Evolutionary conservation across 2,329 filamentous ascomycete species (phyloP), one percentile per base, ranked within the genome.

Genomic region (Claviceps sp.): DNA sequence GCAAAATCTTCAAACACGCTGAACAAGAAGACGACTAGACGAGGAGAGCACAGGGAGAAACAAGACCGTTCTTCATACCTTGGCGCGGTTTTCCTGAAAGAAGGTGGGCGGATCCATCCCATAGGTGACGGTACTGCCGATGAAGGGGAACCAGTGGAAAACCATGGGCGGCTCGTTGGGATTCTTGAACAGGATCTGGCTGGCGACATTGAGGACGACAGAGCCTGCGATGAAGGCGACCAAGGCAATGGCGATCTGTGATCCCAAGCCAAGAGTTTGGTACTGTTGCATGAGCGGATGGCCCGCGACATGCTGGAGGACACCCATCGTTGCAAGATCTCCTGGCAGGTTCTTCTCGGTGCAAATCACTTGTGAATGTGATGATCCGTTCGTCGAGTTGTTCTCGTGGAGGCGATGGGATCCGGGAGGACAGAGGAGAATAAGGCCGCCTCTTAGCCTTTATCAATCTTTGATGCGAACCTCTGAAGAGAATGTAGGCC

Each of bases 61-160:
- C n/a, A 17, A 34, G 30, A 5, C 10, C 37, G 30, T 34, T 66
- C 70, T 55, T 62, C 71, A 56, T 62, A 89, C 87, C 83, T 94
- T 94, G 61, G 78, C 75, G 61, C 82, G 82, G 70, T 78, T 79
- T 65, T 75, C 82, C 78, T 60, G 75, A 73, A 96, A 95, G 77
- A 96, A 97, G 50, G 74, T 76, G 63, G 88, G 90, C 16, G 91
- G 91, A 64, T 97, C 89, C 70, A 96, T 96, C 68, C 91, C 91
- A 71, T 97, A 98, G 45, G 81, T 87, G 61, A 97, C 75, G 55
- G 93, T 96, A 73, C 85, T 96, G 57, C 91, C 91, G 62, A 98
- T 77, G 59, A 95, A 70, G 54, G 87, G 87, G 62, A 91, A 76
- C 79, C 80, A 87, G 68, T 89, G 85, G 68, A 90, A 91, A 56